phyloP scores from a whole-genome alignment of 441 rosid genomes.

The Arabidopsis lyrata region DNA sequence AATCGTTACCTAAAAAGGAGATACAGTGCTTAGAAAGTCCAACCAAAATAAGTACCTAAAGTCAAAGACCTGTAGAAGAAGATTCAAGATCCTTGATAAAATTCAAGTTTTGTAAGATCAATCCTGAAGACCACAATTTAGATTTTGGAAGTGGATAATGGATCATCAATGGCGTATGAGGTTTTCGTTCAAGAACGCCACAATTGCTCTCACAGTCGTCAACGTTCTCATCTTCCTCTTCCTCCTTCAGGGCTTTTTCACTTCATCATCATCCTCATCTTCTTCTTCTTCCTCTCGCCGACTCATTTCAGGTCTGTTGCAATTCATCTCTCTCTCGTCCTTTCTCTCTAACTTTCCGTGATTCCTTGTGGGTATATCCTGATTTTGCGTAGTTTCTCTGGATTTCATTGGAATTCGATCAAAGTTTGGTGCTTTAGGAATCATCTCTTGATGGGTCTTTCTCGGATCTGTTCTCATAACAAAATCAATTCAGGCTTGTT shows the following conservation, averaged over 20 bases:
- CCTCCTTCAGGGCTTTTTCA: slow-evolving; percentile 64
- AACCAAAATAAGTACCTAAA: slow-evolving; percentile 9
- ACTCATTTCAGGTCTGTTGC: slow-evolving; percentile 40
- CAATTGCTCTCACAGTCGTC: slow-evolving; percentile 62
- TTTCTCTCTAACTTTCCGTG: background rate
- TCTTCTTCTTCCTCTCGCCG: slow-evolving; percentile 37
- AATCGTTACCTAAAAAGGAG: slow-evolving; percentile 17
- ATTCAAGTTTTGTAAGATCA: slow-evolving; percentile 19
- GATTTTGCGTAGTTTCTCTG: slow-evolving; percentile 6
- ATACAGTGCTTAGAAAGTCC: background rate
- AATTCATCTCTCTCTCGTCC: background rate
- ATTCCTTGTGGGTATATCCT: slow-evolving; percentile 14
- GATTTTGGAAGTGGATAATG: slow-evolving; percentile 20
- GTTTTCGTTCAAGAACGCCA: slow-evolving; percentile 82
- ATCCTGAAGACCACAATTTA: slow-evolving; percentile 15
- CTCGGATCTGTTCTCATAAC: slow-evolving; percentile 31
- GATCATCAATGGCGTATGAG: slow-evolving; percentile 63
- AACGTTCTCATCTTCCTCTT: slow-evolving; percentile 64
- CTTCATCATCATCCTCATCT: slow-evolving; percentile 29
- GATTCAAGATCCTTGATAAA: slow-evolving; percentile 15
- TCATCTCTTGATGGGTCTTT: slow-evolving; percentile 18
- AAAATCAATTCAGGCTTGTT: background rate
- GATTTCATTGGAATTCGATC: background rate
- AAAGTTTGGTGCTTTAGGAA: slow-evolving; percentile 35
- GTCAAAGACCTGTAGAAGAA: slow-evolving; percentile 30